Evolutionary conservation across 495 filamentous ascomycete genomes (phyloP).

Genomic region (Hypoxylon lienhwacheense): DNA sequence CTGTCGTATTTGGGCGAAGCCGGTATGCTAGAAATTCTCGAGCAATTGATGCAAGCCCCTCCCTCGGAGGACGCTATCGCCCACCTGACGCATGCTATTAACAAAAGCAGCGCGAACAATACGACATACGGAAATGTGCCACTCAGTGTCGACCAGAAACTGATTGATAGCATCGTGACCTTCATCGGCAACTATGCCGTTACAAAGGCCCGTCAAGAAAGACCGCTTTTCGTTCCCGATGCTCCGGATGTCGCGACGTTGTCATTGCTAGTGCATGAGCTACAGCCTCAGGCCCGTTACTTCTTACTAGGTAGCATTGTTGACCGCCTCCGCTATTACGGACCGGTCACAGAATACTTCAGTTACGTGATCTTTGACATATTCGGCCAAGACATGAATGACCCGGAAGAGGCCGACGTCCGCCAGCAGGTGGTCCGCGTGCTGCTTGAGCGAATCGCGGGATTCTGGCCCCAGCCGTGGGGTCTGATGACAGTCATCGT

Average conservation of each 20-base stretch:
- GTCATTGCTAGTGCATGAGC: slow-evolving; percentile 69
- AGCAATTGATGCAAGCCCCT: slow-evolving; percentile 62
- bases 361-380: slow-evolving; percentile 83
- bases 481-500: slow-evolving; percentile 87
- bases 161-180: slow-evolving; percentile 80
- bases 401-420: slow-evolving; percentile 78
- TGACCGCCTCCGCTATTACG: slow-evolving; percentile 89
- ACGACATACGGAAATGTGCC: slow-evolving; percentile 64
- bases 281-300: slow-evolving; percentile 79
- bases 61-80: slow-evolving; percentile 69
- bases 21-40: slow-evolving; percentile 68
- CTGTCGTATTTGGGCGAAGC: slow-evolving; percentile 58
- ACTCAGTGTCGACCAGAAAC: slow-evolving; percentile 65
- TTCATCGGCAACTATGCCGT: slow-evolving; percentile 78
- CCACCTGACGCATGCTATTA: slow-evolving; percentile 68
- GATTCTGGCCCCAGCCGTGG: slow-evolving; percentile 95
- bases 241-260: slow-evolving; percentile 76
- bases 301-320: slow-evolving; percentile 81
- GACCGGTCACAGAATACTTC: slow-evolving; percentile 90
- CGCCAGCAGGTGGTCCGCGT: slow-evolving; percentile 88
- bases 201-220: slow-evolving; percentile 43
- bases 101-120: slow-evolving; percentile 54
- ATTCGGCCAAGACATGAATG: slow-evolving; percentile 75
- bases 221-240: slow-evolving; percentile 65
- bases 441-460: slow-evolving; percentile 81